Base-by-base conservation (phyloP, 1,139 yeast species). In the Zygosaccharomyces sapae region DNA sequence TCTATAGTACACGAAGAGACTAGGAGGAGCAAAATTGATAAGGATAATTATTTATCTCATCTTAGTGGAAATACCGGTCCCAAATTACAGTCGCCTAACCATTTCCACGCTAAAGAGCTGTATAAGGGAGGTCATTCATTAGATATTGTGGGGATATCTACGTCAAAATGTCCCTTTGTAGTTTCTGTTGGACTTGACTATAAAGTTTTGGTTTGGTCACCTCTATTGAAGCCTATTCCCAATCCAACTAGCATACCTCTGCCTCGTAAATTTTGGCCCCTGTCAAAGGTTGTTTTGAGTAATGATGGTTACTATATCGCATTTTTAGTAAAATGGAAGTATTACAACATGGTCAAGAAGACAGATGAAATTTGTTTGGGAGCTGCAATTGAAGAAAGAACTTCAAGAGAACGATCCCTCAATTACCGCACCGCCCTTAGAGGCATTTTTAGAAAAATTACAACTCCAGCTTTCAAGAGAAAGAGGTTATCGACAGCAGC, bases 161-260 rank as follows among this genome's bases (percentile, higher is more conserved):
- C 86, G 1, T 80, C 83, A 30, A 69, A 70, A 41, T 71, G 74
- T 43, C 83, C 83, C 9, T 82, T 75, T 59, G 70, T 86, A 34
- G 81, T 84, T 0, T 76, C 90, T 0, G 74, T 84, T 27, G 90
- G 90, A 3, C 68, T 87, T 56, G 95, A 86, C 58, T 89, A 83
- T 57, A 79, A 74, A 50, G 72, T 86, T 1, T 66, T 80, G 33
- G 77, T 86, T 8, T 86, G 95, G 95, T 80, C 87, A 1, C 94
- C 92, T 1, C 67, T 81, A 44, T 66, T 73, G 2, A 60, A 60
- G 16, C 86, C 69, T 52, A 54, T 59, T 57, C 81, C 71, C 49
- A 70, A 48, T 44, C 83, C 70, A 51, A 77, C 67, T 46, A 73
- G 55, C 47, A 69, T 70, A 22, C 78, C 76, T 10, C 59, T 68